These are phyloP conservation scores for Jamesozyma rosinii DNA, from an alignment of 805 yeast genomes.

Conservation along the genomic window DNA sequence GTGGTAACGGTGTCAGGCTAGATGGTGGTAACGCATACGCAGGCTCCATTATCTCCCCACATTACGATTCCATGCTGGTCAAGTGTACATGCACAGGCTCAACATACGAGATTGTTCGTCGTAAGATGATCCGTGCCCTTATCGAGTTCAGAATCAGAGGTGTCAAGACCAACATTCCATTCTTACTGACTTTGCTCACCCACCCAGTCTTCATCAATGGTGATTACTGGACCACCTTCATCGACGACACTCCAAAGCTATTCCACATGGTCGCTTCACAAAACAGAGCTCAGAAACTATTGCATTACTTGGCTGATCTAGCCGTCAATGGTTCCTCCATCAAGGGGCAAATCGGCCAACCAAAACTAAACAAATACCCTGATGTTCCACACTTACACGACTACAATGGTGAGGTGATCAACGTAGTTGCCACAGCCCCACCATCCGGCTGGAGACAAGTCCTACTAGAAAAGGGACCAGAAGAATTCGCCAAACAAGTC, in stretches of 20 bases:
- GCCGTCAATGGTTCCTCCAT: slow-evolving; percentile 94
- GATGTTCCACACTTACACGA: slow-evolving; percentile 65
- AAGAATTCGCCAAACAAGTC: slow-evolving; percentile 78
- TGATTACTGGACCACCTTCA: slow-evolving; percentile 95
- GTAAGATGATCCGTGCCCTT: slow-evolving; percentile 94
- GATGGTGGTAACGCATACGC: slow-evolving; percentile 99
- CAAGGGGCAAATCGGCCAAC: slow-evolving; percentile 89
- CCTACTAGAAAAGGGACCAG: slow-evolving; percentile 78
- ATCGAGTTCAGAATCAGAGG: slow-evolving; percentile 98
- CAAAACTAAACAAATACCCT: slow-evolving; percentile 71
- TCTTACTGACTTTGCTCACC: slow-evolving; percentile 82
- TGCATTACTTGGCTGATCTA: slow-evolving; percentile 84
- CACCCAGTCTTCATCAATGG: slow-evolving; percentile 80
- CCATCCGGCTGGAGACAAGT: slow-evolving; percentile 90
- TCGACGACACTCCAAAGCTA: slow-evolving; percentile 93
- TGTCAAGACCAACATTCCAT: slow-evolving; percentile 96
- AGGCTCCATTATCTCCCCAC: slow-evolving; percentile 93
- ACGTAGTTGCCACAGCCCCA: slow-evolving; percentile 45
- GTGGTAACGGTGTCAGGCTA: slow-evolving; percentile 98
- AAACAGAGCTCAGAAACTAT: slow-evolving; percentile 91
- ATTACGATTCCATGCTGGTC: slow-evolving; percentile 96
- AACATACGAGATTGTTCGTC: slow-evolving; percentile 89
- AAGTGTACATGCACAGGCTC: slow-evolving; percentile 97
- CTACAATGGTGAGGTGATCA: slow-evolving; percentile 48
- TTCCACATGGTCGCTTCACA: slow-evolving; percentile 91